These are phyloP conservation scores for Aspergillus amoenus DNA, from an alignment of 2,329 filamentous ascomycete genomes.

Conservation along the genomic window DNA sequence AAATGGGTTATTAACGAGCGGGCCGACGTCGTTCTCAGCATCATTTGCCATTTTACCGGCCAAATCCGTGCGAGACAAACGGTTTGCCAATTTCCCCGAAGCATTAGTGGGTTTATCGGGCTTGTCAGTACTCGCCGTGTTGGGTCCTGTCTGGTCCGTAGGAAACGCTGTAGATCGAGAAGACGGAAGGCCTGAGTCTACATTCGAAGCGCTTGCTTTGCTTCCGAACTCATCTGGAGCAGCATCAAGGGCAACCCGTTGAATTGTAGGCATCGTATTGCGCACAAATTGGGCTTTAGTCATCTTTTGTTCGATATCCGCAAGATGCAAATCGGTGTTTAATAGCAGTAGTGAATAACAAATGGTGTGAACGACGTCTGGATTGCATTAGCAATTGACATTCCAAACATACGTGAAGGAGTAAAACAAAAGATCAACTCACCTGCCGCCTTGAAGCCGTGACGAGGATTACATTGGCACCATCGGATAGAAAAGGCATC, in stretches of 20 bases:
- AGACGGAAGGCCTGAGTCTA: constrained; percentile 36
- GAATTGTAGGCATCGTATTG: constrained; percentile 90
- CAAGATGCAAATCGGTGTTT: constrained; percentile 93
- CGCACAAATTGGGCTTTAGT: constrained; percentile 91
- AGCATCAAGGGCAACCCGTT: constrained; percentile 72
- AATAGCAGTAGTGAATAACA: constrained; percentile 93
- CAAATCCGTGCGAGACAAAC: constrained; percentile 27
- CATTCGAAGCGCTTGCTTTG: constrained; percentile 34
- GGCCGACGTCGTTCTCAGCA: constrained; percentile 50
- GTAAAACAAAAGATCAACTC: constrained; percentile 35
- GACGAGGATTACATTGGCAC: constrained; percentile 88
- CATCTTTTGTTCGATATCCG: constrained; percentile 96
- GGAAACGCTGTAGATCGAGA: constrained; percentile 9
- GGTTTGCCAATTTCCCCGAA: constrained; percentile 26
- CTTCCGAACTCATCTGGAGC: constrained; percentile 65
- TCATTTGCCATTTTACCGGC: constrained; percentile 30
- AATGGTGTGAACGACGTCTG: constrained; percentile 94
- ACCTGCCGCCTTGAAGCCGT: constrained; percentile 90
- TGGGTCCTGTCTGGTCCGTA: constrained; percentile 18
- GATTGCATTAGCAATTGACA: constrained; percentile 22
- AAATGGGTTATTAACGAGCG: constrained; percentile 75
- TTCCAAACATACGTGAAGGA: neutral
- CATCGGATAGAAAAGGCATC: constrained; percentile 86
- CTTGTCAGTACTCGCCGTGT: constrained; percentile 20
- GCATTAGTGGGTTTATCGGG: constrained; percentile 20